These are phyloP conservation scores for Solanum hybrid DNA, from an alignment of 305 asterid species.

Conservation along the genomic window DNA sequence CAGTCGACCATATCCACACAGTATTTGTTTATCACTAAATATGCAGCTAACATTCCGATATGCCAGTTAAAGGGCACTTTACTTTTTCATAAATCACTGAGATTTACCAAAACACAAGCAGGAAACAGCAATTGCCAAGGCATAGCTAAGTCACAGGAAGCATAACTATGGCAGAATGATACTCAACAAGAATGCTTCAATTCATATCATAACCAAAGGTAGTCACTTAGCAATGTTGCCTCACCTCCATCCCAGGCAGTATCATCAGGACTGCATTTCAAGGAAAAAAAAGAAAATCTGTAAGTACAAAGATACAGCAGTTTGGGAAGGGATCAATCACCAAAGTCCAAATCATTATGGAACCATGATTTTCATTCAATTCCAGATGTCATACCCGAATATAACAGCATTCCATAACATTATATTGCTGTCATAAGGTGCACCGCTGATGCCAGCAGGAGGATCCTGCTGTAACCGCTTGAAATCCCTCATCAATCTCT, in stretches of 20 bases:
- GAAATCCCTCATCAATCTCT: slow-evolving; percentile 87
- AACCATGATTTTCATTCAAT: neutral
- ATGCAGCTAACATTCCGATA: neutral
- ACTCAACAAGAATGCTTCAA: neutral
- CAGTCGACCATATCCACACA: neutral
- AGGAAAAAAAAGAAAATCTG: neutral
- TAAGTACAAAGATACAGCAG: neutral
- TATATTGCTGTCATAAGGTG: slow-evolving; percentile 66
- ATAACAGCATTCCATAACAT: slow-evolving; percentile 94
- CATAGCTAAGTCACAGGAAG: neutral
- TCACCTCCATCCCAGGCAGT: slow-evolving; percentile 13
- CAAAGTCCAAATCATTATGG: neutral
- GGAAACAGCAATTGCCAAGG: neutral
- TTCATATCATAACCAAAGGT: neutral
- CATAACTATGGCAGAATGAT: neutral
- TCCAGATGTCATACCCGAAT: slow-evolving; percentile 44
- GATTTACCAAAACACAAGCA: neutral
- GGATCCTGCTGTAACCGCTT: slow-evolving; percentile 83
- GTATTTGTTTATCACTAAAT: neutral
- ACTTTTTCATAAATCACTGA: neutral
- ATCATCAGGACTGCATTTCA: neutral
- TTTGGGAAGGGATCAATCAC: neutral
- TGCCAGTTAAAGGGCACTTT: neutral
- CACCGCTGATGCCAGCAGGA: slow-evolving; percentile 86
- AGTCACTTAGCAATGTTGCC: neutral